Evolutionary conservation across 1,284 basidiomycete species (phyloP).

Genomic region (Sporisorium reilianum): DNA sequence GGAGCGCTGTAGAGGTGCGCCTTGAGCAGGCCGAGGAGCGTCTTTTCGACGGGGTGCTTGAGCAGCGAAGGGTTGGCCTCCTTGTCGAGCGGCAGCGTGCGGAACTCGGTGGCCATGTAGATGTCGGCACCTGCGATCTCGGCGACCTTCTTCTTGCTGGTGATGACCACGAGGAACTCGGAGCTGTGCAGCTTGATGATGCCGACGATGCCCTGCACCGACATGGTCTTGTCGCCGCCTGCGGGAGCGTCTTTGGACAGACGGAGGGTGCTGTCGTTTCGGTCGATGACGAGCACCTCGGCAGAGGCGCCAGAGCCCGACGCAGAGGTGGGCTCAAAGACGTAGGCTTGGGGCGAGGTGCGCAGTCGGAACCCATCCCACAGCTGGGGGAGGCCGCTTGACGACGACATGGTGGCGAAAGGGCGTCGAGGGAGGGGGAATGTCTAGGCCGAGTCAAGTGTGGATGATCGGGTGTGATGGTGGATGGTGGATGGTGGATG

Average conservation of each 20-base stretch:
- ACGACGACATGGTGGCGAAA: slow-evolving; percentile 28
- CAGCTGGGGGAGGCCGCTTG: slow-evolving; percentile 29
- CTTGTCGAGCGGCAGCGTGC: slow-evolving; percentile 84
- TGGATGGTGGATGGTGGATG: background rate
- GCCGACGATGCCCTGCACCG: slow-evolving; percentile 61
- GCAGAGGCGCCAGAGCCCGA: slow-evolving; percentile 15
- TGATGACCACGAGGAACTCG: slow-evolving; percentile 92
- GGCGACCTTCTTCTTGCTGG: slow-evolving; percentile 82
- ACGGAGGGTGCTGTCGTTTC: slow-evolving; percentile 39
- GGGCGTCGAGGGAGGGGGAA: background rate
- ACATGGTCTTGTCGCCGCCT: slow-evolving; percentile 46
- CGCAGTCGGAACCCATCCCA: slow-evolving; percentile 43
- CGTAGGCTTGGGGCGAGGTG: slow-evolving; percentile 39
- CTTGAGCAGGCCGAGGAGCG: slow-evolving; percentile 86
- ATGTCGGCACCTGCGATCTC: slow-evolving; percentile 85
- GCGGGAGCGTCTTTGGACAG: slow-evolving; percentile 26
- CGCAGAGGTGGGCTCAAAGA: slow-evolving; percentile 37
- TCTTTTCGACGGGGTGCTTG: slow-evolving; percentile 85
- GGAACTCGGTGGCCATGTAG: slow-evolving; percentile 90
- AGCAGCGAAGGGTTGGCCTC: slow-evolving; percentile 76
- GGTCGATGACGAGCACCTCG: slow-evolving; percentile 42
- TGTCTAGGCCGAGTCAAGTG: background rate
- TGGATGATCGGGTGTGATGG: background rate
- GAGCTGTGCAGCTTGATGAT: slow-evolving; percentile 62
- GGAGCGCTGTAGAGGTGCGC: slow-evolving; percentile 83